These are phyloP conservation scores for Aspergillus leporis DNA, from an alignment of 495 filamentous ascomycete species.

Conservation along the genomic window DNA sequence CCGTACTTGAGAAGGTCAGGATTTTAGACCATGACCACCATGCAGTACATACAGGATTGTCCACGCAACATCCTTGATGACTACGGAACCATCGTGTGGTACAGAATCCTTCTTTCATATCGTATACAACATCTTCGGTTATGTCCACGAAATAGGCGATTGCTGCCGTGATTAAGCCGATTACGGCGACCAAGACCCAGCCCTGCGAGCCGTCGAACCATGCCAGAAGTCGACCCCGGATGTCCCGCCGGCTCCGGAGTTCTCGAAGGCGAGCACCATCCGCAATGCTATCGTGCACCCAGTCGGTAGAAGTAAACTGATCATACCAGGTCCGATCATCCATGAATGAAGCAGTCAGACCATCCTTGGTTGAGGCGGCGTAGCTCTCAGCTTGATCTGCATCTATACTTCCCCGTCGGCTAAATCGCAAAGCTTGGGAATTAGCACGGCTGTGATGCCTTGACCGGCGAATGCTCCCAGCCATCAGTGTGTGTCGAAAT, in stretches of 20 bases:
- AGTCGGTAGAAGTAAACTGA: constrained; percentile 97
- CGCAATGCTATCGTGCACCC: constrained; percentile 97
- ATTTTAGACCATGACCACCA: constrained; percentile 79
- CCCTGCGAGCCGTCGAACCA: constrained; percentile 89
- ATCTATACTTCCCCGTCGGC: constrained; percentile 45
- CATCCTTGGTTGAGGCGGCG: constrained; percentile 59
- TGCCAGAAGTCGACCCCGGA: constrained; percentile 73
- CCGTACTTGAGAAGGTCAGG: constrained; percentile 52
- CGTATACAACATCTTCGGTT: constrained; percentile 79
- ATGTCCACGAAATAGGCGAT: constrained; percentile 90
- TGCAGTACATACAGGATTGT: constrained; percentile 59
- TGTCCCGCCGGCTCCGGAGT: constrained; percentile 76
- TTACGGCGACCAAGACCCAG: constrained; percentile 90
- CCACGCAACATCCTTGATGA: constrained; percentile 76
- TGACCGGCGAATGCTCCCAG: constrained; percentile 48
- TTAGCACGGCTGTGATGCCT: constrained; percentile 67
- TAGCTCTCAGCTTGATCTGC: constrained; percentile 36
- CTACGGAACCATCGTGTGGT: constrained; percentile 66
- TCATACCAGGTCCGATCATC: constrained; percentile 98
- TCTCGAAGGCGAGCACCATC: constrained; percentile 87
- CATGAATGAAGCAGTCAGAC: constrained; percentile 50
- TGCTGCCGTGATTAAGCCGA: constrained; percentile 81
- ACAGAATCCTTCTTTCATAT: constrained; percentile 90
- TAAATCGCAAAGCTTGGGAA: constrained; percentile 60
- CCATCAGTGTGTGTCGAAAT: constrained; percentile 32